Evolutionary conservation across 2,329 filamentous ascomycete genomes (phyloP), one percentile per base, ranked within the genome.

Genomic region (Rachicladosporium sp.): DNA sequence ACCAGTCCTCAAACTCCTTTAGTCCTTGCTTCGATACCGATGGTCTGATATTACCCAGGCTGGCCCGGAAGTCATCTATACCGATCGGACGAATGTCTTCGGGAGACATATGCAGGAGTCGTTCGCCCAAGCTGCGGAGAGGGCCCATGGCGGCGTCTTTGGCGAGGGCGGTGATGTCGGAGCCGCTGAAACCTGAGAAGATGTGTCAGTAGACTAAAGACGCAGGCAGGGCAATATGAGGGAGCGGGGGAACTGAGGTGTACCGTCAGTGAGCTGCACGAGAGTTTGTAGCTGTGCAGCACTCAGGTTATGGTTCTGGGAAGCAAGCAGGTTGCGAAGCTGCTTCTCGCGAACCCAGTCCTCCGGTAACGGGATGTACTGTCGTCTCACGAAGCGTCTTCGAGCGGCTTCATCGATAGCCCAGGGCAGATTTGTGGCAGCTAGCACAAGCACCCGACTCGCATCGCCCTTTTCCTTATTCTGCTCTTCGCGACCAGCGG

Each of bases 121-220:
- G 85, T 58, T 96, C 91, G 19, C 91, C 91, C 2, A 96, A 68
- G 38, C 85, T 89, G 27, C 91, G 76, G 9, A 98, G 68, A 1
- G 91, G 91, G 0, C 91, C 89, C 91, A 98, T 98, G 2, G 91
- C 91, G 6, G 91, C 91, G 57, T 98, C 91, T 63, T 98, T 98
- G 6, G 91, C 91, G 6, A 98, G 69, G 1, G 91, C 88, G 13
- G 91, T 96, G 48, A 98, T 94, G 55, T 98, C 91, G 2, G 87
- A 94, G 33, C 91, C 91, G 6, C 87, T 95, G 64, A 94, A 98
- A n/a, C 87, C 88, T 95, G 49, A 11, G 31, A 8, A 29, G 23
- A 21, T 7, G 27, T 8, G 13, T 21, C 6, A 30, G 31, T 21
- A 23, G 35, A 2, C 4, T 10, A 10, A 23, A 4, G 11, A 21